Conservation (phyloP, 1,139 yeast genomes). For the Candida glucosophila region DNA sequence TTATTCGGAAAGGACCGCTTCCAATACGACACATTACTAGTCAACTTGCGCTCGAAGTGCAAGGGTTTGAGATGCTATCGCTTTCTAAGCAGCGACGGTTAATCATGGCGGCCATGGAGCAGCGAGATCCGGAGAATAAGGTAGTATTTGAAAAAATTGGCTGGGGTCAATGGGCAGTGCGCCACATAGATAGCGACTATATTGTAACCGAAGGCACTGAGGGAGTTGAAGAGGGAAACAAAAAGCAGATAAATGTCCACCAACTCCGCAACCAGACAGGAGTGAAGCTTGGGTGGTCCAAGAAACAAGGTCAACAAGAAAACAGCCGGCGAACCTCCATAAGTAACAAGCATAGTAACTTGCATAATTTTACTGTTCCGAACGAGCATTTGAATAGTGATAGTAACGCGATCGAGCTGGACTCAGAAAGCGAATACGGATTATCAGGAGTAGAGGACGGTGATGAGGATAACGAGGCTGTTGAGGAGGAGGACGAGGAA, state of each 20-base stretch:
- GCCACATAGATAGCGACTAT: constrained; percentile 41
- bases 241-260: constrained; percentile 27
- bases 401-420: constrained; percentile 29
- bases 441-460: constrained; percentile 17
- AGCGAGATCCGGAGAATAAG: constrained; percentile 45
- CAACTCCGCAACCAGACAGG: constrained; percentile 33
- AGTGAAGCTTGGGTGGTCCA: constrained; percentile 38
- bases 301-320: constrained; percentile 12
- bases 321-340: constrained; percentile 45
- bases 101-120: constrained; percentile 83
- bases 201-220: constrained; percentile 41
- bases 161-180: constrained; percentile 97
- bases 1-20: constrained; percentile 72
- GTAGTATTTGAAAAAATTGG: constrained; percentile 87
- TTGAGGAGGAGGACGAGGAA: constrained; percentile 15
- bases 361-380: constrained; percentile 41
- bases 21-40: constrained; percentile 87
- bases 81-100: constrained; percentile 83
- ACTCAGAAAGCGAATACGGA: constrained; percentile 41
- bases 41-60: constrained; percentile 66
- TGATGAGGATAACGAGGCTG: constrained; percentile 76
- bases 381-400: constrained; percentile 14
- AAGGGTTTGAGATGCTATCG: constrained; percentile 71
- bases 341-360: constrained; percentile 36
- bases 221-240: constrained; percentile 12